Evolutionary conservation across 169 alveolate species (phyloP).

Genomic region (Babesia ovis): DNA sequence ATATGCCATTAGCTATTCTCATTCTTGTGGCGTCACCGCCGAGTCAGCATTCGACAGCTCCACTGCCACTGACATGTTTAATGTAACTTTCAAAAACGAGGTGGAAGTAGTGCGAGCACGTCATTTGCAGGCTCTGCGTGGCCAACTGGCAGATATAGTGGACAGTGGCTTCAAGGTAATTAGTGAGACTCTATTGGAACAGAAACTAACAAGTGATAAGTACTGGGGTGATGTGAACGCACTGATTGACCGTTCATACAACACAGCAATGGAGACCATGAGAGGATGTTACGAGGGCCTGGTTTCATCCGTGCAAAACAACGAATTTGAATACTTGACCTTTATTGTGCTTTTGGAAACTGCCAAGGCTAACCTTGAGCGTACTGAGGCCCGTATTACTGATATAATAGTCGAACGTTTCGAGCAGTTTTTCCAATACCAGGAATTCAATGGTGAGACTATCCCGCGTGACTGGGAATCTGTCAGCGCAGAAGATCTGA

Average conservation of each 20-base stretch:
- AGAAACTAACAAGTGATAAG: slow-evolving; percentile 33
- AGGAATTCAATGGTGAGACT: slow-evolving; percentile 60
- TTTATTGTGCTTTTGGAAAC: slow-evolving; percentile 28
- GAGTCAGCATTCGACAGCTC: slow-evolving; percentile 40
- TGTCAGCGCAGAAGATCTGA: slow-evolving; percentile 45
- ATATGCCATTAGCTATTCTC: slow-evolving; percentile 15
- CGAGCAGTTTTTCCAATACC: slow-evolving; percentile 63
- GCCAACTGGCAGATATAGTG: slow-evolving; percentile 25
- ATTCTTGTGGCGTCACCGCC: slow-evolving; percentile 6
- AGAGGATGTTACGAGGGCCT: slow-evolving; percentile 44
- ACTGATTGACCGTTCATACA: slow-evolving; percentile 35
- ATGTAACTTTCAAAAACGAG: slow-evolving; percentile 42
- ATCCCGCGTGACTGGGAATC: slow-evolving; percentile 64
- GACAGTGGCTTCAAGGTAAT: slow-evolving; percentile 36
- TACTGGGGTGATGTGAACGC: slow-evolving; percentile 54
- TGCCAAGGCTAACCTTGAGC: slow-evolving; percentile 34
- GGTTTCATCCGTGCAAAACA: background rate
- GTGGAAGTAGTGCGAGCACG: slow-evolving; percentile 44
- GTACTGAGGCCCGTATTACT: slow-evolving; percentile 35
- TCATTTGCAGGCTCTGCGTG: slow-evolving; percentile 47
- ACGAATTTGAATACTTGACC: slow-evolving; percentile 55
- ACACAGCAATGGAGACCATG: slow-evolving; percentile 2
- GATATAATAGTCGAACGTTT: slow-evolving; percentile 44
- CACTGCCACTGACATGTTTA: slow-evolving; percentile 35
- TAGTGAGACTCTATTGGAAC: slow-evolving; percentile 25